Conservation (phyloP, 139 green algal genomes). For the Tetraselmis chui region DNA sequence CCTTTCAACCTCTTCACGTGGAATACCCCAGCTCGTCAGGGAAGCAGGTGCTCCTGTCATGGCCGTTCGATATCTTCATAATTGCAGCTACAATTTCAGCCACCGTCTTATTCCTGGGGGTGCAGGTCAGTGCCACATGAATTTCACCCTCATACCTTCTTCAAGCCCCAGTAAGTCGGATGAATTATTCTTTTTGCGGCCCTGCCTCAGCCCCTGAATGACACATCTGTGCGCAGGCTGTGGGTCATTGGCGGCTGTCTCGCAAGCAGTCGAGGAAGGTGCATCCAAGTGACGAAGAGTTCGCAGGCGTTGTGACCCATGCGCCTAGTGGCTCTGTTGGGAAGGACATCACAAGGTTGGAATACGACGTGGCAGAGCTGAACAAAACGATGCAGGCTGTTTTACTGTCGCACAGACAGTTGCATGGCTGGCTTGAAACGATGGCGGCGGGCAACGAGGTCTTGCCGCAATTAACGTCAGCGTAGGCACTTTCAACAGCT, state of each 20-base stretch:
- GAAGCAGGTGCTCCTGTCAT: not conserved
- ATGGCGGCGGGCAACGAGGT: too few relatives aligned
- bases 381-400: not conserved
- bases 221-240: not conserved
- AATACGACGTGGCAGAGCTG: not conserved
- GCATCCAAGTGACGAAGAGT: not conserved
- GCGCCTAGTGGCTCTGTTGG: not conserved
- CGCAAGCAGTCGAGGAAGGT: not conserved
- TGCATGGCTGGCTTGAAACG: too few relatives aligned
- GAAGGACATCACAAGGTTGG: not conserved
- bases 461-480: too few relatives aligned
- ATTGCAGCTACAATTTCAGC: not conserved
- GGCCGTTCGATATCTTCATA: not conserved
- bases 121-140: not conserved
- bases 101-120: not conserved
- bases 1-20: not conserved
- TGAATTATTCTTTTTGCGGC: not conserved
- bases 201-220: too few relatives aligned
- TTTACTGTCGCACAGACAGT: too few relatives aligned
- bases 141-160: too few relatives aligned
- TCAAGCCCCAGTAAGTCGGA: not conserved
- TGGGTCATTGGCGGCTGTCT: not conserved
- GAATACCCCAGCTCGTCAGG: not conserved
- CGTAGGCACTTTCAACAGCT: too few relatives aligned
- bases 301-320: not conserved